Evolutionary conservation across 345 rosid genomes (phyloP), one percentile per base, ranked within the genome.

Genomic region (Pistacia vera): DNA sequence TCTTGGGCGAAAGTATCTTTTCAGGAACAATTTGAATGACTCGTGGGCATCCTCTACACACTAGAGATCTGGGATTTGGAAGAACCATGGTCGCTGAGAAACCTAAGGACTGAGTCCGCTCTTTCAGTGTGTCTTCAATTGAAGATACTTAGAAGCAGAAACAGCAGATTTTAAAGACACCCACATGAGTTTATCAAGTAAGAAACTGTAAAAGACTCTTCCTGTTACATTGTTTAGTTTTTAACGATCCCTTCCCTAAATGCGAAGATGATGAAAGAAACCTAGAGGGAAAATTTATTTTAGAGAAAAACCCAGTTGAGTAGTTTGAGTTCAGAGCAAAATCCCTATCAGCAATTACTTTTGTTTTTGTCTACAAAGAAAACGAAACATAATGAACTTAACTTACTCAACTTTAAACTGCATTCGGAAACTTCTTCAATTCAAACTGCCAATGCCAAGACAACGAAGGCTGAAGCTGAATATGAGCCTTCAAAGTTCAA

Each of bases 111-210:
- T 1, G 52, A 36, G 22, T 78, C 68, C 2, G 62, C 46, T 6
- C 33, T 71, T 14, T 71, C 66, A 0, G 51, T 55, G 52, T 62
- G n/a, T 48, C 13, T 64, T 62, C 2, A 71, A 7, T 17, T 22
- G 14, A 16, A 79, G 22, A 66, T 63, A 73, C 57, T 60, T 68
- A 20, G 79, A 64, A 54, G 72, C 79, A 22, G 66, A 22, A 38
- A 20, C 12, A 35, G 78, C 74, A 14, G 74, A 68, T 60, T 79
- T 44, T 62, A 44, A 73, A 30, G 81, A 65, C 54, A n/a, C 9
- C 52, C 54, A n/a, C 54, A 65, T 65, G 69, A 41, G 69, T 65
- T 65, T 14, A 65, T 65, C 30, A 65, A 41, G 10, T 65, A 65
- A 11, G 69, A 65, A 11, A 65, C 69, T 3, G 2, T 65, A 18